Conservation (phyloP, 2,329 filamentous ascomycete species). For the Dendrostoma leiphaemia region DNA sequence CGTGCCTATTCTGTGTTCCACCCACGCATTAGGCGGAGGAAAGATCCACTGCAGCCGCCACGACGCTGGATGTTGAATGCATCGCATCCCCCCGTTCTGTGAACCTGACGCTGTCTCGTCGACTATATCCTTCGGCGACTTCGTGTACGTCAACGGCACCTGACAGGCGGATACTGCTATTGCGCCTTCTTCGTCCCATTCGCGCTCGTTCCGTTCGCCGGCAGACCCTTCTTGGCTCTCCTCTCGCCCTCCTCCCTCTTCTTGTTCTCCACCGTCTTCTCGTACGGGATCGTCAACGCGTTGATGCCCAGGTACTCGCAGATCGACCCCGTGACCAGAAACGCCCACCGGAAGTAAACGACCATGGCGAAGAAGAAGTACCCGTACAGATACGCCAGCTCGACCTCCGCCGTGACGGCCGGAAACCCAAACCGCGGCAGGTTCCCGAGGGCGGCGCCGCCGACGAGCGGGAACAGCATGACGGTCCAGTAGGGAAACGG, state of each 20-base stretch:
- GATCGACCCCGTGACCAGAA: slow-evolving; percentile 85
- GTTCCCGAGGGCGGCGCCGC: slow-evolving; percentile 80
- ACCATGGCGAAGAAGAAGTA: slow-evolving; percentile 81
- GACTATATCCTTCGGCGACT: too few species aligned
- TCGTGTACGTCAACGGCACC: too few species aligned
- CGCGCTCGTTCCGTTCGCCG: slow-evolving; percentile 23
- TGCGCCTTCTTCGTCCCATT: slow-evolving; percentile 29
- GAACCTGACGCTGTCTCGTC: too few species aligned
- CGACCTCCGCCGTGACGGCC: slow-evolving; percentile 61
- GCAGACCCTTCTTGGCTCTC: slow-evolving; percentile 6
- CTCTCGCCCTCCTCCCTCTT: slow-evolving; percentile 32
- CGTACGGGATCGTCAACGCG: slow-evolving; percentile 78
- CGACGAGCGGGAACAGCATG: slow-evolving; percentile 81
- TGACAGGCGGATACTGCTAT: slow-evolving; percentile 10
- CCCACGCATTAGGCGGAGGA: not conserved
- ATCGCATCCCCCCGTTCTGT: not conserved
- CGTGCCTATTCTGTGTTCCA: not conserved
- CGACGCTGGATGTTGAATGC: not conserved
- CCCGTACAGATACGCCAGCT: slow-evolving; percentile 77
- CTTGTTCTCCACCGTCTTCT: slow-evolving; percentile 58
- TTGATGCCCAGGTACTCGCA: slow-evolving; percentile 92
- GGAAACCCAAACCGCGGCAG: slow-evolving; percentile 73
- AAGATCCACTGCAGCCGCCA: not conserved
- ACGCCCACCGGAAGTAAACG: slow-evolving; percentile 93
- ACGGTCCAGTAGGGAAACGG: slow-evolving; percentile 97